Conservation (phyloP, 352 stramenopile species). For the Salisapilia sapeloensis region DNA sequence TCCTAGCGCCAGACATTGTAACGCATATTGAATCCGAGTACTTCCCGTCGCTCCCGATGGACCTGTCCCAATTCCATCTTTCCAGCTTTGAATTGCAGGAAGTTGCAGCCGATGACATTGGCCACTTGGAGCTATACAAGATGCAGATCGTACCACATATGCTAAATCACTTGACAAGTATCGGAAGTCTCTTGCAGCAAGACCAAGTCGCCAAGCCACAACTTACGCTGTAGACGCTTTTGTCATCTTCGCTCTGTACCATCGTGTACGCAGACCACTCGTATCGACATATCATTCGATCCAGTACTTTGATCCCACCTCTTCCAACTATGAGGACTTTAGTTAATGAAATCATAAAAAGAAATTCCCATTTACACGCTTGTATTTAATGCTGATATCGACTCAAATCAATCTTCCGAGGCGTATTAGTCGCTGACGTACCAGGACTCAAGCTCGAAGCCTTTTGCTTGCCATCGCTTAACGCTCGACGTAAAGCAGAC, state of each 20-base stretch:
- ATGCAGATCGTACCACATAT: not conserved
- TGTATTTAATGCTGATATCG: not conserved
- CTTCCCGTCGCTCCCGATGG: slow-evolving; percentile 29
- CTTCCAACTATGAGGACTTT: no score
- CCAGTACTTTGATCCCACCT: not conserved
- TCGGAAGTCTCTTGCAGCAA: not conserved
- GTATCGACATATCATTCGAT: not conserved
- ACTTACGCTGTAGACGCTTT: not conserved
- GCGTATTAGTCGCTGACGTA: not conserved
- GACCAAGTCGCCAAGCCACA: not conserved
- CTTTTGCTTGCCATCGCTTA: slow-evolving; percentile 4
- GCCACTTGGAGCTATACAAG: slow-evolving; percentile 19
- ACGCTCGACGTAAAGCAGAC: slow-evolving; percentile 17
- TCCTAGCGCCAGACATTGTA: slow-evolving; percentile 9
- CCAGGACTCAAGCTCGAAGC: not conserved
- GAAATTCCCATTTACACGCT: no score
- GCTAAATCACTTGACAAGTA: not conserved
- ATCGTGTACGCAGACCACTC: not conserved
- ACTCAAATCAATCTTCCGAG: not conserved
- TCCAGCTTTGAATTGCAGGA: slow-evolving; percentile 26
- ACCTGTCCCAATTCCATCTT: slow-evolving; percentile 30
- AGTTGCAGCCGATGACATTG: slow-evolving; percentile 14
- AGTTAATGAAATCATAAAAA: no score
- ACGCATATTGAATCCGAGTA: no score
- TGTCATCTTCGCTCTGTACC: not conserved